Percentiles rank a stretch among this genome's conserved stretches.
phyloP scores from a whole-genome alignment of 768 basidiomycete genomes.

The Boletus sp. region DNA sequence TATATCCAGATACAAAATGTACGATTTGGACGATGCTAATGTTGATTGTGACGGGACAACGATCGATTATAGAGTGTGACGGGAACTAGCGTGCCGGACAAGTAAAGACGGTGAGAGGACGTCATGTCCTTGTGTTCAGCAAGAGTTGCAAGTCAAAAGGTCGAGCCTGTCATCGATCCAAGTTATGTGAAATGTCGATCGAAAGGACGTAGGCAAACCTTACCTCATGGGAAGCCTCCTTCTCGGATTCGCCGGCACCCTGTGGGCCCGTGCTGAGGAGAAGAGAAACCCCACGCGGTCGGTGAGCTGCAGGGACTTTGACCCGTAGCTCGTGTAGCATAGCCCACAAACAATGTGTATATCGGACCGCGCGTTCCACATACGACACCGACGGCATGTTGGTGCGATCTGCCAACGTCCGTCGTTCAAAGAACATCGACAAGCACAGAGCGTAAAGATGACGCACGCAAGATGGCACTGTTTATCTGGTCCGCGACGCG shows the following conservation, averaged over 20 bases:
- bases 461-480: slow-evolving; percentile 79
- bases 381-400: slow-evolving; percentile 54
- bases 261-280: slow-evolving; percentile 37
- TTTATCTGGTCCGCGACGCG: slow-evolving; percentile 88
- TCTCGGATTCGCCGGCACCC: slow-evolving; percentile 29
- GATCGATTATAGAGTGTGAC: not conserved
- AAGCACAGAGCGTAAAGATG: not conserved
- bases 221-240: slow-evolving; percentile 39
- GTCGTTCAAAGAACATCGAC: slow-evolving; percentile 2
- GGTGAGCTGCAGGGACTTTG: slow-evolving; percentile 39
- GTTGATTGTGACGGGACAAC: slow-evolving; percentile 7
- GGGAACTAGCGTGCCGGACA: not conserved
- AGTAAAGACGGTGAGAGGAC: not conserved
- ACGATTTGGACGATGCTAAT: slow-evolving; percentile 17
- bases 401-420: slow-evolving; percentile 43
- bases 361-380: slow-evolving; percentile 63
- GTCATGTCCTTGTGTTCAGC: slow-evolving; percentile 46
- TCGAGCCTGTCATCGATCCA: slow-evolving; percentile 37
- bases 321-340: slow-evolving; percentile 50
- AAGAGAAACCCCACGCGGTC: slow-evolving; percentile 44
- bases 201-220: not conserved
- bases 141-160: slow-evolving; percentile 55
- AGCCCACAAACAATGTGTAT: slow-evolving; percentile 63
- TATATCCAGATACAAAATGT: slow-evolving; percentile 16
- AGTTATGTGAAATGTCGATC: not conserved